phyloP scores from a whole-genome alignment of 176 grass and related monocot genomes.

The Hordeum marinum region DNA sequence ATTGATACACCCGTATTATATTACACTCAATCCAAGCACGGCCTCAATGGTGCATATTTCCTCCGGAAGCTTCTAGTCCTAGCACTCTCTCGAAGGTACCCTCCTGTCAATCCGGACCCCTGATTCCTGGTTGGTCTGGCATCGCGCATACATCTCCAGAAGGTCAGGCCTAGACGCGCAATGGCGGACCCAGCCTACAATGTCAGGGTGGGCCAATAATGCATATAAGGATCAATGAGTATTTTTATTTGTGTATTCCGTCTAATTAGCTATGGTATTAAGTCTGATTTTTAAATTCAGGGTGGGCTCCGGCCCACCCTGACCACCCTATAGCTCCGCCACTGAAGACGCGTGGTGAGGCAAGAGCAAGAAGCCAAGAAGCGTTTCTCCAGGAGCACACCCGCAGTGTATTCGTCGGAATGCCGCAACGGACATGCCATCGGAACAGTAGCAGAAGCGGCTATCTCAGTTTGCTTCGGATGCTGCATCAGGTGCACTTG shows the following conservation, averaged over 20 bases:
- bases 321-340: too few relatives aligned
- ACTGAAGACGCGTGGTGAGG: too few relatives aligned
- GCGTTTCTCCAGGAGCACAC: background rate
- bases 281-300: too few relatives aligned
- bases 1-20: too few relatives aligned
- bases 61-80: background rate
- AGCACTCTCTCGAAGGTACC: background rate
- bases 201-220: too few relatives aligned
- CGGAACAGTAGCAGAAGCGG: background rate
- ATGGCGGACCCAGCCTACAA: too few relatives aligned
- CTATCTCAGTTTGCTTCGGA: background rate
- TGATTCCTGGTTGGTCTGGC: background rate
- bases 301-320: too few relatives aligned
- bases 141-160: background rate
- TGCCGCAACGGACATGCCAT: background rate
- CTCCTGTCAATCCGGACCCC: background rate
- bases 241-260: too few relatives aligned
- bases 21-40: too few relatives aligned
- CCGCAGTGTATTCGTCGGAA: conserved; percentile 8
- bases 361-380: background rate
- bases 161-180: background rate
- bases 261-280: too few relatives aligned
- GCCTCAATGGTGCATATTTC: background rate
- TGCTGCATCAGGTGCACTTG: background rate
- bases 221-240: too few relatives aligned